Evolutionary conservation across 768 basidiomycete genomes (phyloP).

Genomic region (Hortiboletus campestris): DNA sequence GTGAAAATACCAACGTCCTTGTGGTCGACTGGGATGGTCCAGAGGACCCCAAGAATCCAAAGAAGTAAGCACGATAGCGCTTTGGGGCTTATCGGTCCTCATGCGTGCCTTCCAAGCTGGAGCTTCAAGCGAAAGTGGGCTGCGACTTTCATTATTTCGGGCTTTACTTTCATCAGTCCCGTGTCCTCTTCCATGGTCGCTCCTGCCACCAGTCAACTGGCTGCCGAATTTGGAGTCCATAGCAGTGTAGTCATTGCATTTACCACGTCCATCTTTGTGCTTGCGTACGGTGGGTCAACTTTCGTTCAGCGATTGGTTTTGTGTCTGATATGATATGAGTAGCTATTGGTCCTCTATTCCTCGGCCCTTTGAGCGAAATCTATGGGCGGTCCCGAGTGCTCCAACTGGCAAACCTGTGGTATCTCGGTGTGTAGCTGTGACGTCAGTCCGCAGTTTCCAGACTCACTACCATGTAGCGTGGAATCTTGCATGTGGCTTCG

Average conservation of each 20-base stretch:
- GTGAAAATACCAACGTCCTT: neutral
- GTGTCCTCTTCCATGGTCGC: constrained; percentile 76
- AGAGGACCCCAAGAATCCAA: constrained; percentile 57
- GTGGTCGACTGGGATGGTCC: constrained; percentile 65
- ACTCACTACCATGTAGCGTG: constrained; percentile 39
- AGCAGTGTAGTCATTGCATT: constrained; percentile 49
- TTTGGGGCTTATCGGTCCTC: neutral
- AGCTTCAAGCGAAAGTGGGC: constrained; percentile 57
- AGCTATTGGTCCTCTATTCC: constrained; percentile 35
- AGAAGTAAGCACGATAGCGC: constrained; percentile 41
- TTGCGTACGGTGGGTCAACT: constrained; percentile 53
- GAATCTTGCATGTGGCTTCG: constrained; percentile 65
- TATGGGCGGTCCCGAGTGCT: constrained; percentile 64
- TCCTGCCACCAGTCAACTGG: constrained; percentile 55
- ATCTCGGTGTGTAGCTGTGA: constrained; percentile 45
- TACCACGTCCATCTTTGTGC: constrained; percentile 57
- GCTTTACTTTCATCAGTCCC: constrained; percentile 66
- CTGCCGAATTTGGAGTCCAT: constrained; percentile 53
- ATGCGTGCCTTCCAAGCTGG: constrained; percentile 44
- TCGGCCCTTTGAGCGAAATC: constrained; percentile 69
- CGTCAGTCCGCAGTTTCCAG: neutral
- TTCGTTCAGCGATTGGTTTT: neutral
- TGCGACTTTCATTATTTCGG: constrained; percentile 60
- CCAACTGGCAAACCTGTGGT: constrained; percentile 63
- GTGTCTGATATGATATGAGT: neutral